phyloP scores from a whole-genome alignment of 164 flowering plant genomes.

The Macadamia tetraphylla region DNA sequence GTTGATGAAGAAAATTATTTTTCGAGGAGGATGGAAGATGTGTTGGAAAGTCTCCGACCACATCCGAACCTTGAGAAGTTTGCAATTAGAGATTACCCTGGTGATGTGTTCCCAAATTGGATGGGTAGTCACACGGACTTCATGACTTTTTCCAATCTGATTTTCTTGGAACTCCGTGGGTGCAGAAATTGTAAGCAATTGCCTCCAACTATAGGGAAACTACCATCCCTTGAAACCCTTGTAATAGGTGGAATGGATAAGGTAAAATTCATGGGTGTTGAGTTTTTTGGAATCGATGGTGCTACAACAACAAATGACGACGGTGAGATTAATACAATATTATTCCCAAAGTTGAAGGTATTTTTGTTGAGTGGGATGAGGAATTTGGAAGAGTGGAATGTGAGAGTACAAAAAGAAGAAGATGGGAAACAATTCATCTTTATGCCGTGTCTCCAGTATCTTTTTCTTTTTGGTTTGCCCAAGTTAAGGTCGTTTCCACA shows the following conservation, averaged over 20 bases:
- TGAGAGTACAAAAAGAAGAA: not conserved
- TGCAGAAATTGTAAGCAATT: too few relatives aligned
- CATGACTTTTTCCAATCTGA: too few relatives aligned
- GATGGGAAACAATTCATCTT: too few relatives aligned
- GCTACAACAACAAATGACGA: too few relatives aligned
- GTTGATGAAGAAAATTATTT: too few relatives aligned
- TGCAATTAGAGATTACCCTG: not conserved
- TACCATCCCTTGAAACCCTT: conserved; percentile 2
- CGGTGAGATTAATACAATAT: not conserved
- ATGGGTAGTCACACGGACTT: not conserved
- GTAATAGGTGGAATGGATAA: not conserved
- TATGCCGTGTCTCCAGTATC: not conserved
- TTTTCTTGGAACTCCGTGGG: too few relatives aligned
- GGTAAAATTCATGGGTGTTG: not conserved
- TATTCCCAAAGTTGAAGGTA: not conserved
- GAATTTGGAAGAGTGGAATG: not conserved
- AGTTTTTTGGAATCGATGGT: not conserved
- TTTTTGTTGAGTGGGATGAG: not conserved
- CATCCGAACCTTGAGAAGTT: not conserved
- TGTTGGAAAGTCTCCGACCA: conserved; percentile 4
- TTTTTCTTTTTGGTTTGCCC: too few relatives aligned
- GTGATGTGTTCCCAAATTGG: not conserved
- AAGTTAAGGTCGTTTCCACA: too few relatives aligned
- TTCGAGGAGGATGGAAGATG: not conserved
- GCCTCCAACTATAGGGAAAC: conserved; percentile 1